Evolutionary conservation across 2,329 filamentous ascomycete genomes (phyloP).

Genomic region (Raffaelea albimanens): DNA sequence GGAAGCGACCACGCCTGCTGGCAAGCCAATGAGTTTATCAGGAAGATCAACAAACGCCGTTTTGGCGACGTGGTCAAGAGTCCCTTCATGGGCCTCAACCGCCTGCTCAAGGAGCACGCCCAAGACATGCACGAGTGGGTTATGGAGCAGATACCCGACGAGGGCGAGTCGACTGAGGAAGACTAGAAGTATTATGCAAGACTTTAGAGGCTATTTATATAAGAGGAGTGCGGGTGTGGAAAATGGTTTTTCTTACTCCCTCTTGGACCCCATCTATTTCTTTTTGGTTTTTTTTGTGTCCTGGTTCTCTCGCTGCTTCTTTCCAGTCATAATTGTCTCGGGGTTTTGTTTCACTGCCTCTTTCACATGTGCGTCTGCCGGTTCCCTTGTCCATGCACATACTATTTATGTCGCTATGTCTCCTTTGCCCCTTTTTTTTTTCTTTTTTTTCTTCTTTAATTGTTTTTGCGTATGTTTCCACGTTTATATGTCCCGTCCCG

Average conservation of each 20-base stretch:
- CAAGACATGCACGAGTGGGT: constrained; percentile 45
- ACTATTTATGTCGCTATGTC: no score
- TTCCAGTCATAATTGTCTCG: not conserved
- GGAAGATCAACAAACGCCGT: constrained; percentile 49
- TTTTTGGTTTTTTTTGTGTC: not conserved
- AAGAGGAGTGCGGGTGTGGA: constrained; percentile 2
- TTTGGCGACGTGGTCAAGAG: constrained; percentile 51
- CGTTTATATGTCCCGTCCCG: not conserved
- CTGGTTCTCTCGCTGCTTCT: not conserved
- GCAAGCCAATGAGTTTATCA: constrained; percentile 49
- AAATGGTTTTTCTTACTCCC: no score
- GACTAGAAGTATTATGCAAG: constrained; percentile 20
- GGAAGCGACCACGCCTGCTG: constrained; percentile 68
- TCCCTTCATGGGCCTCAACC: constrained; percentile 34
- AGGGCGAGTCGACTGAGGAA: constrained; percentile 40
- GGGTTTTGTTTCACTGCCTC: not conserved
- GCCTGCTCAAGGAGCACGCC: constrained; percentile 48
- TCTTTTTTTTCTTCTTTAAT: not conserved
- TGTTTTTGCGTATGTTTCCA: not conserved
- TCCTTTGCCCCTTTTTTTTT: not conserved
- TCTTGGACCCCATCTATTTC: no score
- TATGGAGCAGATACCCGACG: constrained; percentile 23
- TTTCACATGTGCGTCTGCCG: no score
- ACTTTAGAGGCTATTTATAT: constrained; percentile 12
- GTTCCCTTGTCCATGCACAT: no score